A percentile compares a stretch with the other conserved stretches of the same genome.
Conservation (phyloP, 2,329 filamentous ascomycete genomes). For the Bretziella fagacearum region DNA sequence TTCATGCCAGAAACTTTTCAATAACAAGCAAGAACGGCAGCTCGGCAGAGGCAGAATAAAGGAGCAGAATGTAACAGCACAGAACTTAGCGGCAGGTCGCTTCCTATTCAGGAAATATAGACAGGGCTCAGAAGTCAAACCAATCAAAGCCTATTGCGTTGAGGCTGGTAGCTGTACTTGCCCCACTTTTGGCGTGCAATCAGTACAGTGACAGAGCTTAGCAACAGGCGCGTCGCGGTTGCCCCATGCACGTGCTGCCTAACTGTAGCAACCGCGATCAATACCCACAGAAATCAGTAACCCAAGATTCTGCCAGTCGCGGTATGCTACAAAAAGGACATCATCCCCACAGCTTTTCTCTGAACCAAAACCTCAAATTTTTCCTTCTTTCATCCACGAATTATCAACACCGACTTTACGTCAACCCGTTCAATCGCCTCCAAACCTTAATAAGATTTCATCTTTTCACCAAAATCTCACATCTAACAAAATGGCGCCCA, state of each 20-base stretch:
- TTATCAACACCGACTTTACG: conserved; percentile 16
- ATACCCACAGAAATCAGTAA: conserved; percentile 36
- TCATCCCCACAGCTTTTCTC: conserved; percentile 33
- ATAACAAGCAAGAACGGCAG: neutral
- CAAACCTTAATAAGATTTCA: neutral
- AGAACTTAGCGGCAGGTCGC: neutral
- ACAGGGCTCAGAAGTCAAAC: neutral
- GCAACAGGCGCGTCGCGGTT: conserved; percentile 12
- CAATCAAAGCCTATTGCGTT: conserved; percentile 8
- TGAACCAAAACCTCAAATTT: conserved; percentile 28
- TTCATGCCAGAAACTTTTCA: no score
- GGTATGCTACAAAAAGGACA: conserved; percentile 45
- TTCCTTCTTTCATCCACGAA: conserved; percentile 14
- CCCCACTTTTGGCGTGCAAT: conserved; percentile 11
- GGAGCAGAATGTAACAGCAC: conserved; percentile 9
- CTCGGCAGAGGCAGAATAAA: conserved; percentile 10
- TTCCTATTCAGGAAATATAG: conserved; percentile 12
- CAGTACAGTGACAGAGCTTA: conserved; percentile 6
- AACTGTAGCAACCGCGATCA: conserved; percentile 11
- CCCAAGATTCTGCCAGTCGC: conserved; percentile 23
- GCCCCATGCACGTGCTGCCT: conserved; percentile 12
- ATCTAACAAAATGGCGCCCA: conserved; percentile 73
- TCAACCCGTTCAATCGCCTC: conserved; percentile 1
- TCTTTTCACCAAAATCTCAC: conserved; percentile 14
- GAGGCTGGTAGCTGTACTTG: neutral